Conservation (phyloP, 192 early-diverging fungal species). For the Coemansia sp. region DNA sequence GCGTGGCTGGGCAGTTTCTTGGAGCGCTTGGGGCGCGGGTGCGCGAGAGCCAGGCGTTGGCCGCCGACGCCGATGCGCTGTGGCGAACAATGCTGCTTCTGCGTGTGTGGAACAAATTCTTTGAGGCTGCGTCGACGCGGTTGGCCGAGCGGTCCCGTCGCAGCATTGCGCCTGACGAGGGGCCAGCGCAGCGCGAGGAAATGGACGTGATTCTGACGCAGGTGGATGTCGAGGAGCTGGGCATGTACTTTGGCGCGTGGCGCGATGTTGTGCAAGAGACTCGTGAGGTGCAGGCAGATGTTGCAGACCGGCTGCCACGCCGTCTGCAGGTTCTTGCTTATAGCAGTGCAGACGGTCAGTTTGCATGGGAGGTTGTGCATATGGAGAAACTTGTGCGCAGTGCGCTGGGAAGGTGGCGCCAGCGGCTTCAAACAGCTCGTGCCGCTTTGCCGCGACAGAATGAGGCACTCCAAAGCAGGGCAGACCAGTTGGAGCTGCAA, state of each 20-base stretch:
- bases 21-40: background rate
- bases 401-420: constrained; percentile 5
- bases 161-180: background rate
- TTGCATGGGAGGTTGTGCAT: constrained; percentile 28
- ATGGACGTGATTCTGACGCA: background rate
- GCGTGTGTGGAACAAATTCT: constrained; percentile 11
- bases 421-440: too few species aligned
- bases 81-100: background rate
- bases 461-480: too few species aligned
- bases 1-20: constrained; percentile 2
- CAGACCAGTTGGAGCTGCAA: too few species aligned
- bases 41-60: background rate
- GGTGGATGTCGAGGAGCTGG: constrained; percentile 1
- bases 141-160: constrained; percentile 5
- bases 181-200: background rate
- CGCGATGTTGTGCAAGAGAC: constrained; percentile 12
- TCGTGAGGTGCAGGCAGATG: background rate
- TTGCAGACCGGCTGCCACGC: background rate
- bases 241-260: constrained; percentile 21
- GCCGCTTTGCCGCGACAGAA: too few species aligned
- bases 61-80: constrained; percentile 1
- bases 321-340: constrained; percentile 6
- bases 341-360: constrained; percentile 4
- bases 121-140: background rate
- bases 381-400: constrained; percentile 6